phyloP scores from a whole-genome alignment of 805 yeast genomes.

The Jamesozyma jinghongensis region DNA sequence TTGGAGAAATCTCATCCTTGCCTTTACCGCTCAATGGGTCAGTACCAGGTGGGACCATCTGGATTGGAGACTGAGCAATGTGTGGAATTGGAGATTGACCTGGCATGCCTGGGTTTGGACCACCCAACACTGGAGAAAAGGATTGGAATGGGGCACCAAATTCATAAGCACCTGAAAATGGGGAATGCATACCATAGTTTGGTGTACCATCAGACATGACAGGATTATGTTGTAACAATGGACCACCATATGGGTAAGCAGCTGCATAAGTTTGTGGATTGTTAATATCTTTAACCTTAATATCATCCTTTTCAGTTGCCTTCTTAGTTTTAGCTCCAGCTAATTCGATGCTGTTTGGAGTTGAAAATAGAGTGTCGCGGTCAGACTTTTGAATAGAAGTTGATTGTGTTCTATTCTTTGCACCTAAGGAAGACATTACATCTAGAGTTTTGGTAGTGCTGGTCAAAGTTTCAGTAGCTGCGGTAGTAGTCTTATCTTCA shows the following conservation, averaged over 20 bases:
- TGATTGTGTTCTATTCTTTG: slow-evolving; percentile 23
- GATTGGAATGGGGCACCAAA: slow-evolving; percentile 28
- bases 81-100: slow-evolving; percentile 15
- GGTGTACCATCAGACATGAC: slow-evolving; percentile 17
- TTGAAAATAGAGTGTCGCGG: slow-evolving; percentile 9
- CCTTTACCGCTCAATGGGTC: slow-evolving; percentile 1
- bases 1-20: background rate
- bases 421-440: slow-evolving; percentile 7
- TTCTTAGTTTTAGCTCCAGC: slow-evolving; percentile 8
- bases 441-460: slow-evolving; percentile 3
- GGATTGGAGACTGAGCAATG: slow-evolving; percentile 13
- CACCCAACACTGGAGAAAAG: slow-evolving; percentile 26
- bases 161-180: slow-evolving; percentile 27
- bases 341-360: slow-evolving; percentile 1
- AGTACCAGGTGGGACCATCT: slow-evolving; percentile 6
- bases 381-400: slow-evolving; percentile 22
- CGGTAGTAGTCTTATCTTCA: slow-evolving; percentile 1
- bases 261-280: slow-evolving; percentile 21
- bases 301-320: slow-evolving; percentile 4
- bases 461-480: background rate
- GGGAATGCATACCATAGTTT: slow-evolving; percentile 23
- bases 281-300: slow-evolving; percentile 6
- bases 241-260: slow-evolving; percentile 29
- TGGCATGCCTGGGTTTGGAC: slow-evolving; percentile 18
- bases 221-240: slow-evolving; percentile 26